These are phyloP conservation scores for Aspergillus calidoustus DNA, from an alignment of 2,329 filamentous ascomycete genomes.

Conservation along the genomic window DNA sequence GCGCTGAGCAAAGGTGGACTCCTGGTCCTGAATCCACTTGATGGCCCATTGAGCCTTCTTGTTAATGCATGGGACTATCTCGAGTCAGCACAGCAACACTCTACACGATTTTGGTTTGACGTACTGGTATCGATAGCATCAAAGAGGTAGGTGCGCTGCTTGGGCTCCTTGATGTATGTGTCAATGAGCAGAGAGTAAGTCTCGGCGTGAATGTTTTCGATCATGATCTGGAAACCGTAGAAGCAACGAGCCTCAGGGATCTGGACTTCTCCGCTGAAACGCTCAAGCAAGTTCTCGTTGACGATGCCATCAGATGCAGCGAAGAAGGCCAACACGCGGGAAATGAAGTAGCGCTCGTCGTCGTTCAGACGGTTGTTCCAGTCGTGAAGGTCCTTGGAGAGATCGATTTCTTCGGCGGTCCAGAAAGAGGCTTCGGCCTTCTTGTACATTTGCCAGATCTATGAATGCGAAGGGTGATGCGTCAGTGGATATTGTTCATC, in stretches of 20 bases:
- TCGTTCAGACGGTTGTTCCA: slow-evolving; percentile 98
- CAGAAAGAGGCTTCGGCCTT: slow-evolving; percentile 99
- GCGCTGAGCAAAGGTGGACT: slow-evolving; percentile 93
- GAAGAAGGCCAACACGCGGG: slow-evolving; percentile 98
- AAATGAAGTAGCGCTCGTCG: slow-evolving; percentile 98
- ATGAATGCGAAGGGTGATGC: slow-evolving; percentile 44
- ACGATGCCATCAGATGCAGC: slow-evolving; percentile 98
- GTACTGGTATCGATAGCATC: slow-evolving; percentile 97
- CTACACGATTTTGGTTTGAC: slow-evolving; percentile 35
- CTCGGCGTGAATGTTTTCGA: slow-evolving; percentile 99
- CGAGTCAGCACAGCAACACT: slow-evolving; percentile 32
- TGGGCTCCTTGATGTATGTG: slow-evolving; percentile 97
- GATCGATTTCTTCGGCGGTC: slow-evolving; percentile 98
- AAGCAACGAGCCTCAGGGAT: slow-evolving; percentile 98
- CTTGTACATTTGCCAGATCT: slow-evolving; percentile 99
- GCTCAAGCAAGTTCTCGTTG: slow-evolving; percentile 98
- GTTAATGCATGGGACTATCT: slow-evolving; percentile 85
- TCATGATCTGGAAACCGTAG: slow-evolving; percentile 99
- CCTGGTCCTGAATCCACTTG: slow-evolving; percentile 88
- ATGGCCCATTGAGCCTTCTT: slow-evolving; percentile 99
- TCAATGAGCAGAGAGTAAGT: slow-evolving; percentile 99
- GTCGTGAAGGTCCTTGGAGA: slow-evolving; percentile 98
- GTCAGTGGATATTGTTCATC: slow-evolving; percentile 43
- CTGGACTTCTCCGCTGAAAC: slow-evolving; percentile 96
- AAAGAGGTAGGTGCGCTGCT: slow-evolving; percentile 92